Evolutionary conservation across 2,329 filamentous ascomycete genomes (phyloP), one percentile per base, ranked within the genome.

Genomic region (Talaromyces sp.): DNA sequence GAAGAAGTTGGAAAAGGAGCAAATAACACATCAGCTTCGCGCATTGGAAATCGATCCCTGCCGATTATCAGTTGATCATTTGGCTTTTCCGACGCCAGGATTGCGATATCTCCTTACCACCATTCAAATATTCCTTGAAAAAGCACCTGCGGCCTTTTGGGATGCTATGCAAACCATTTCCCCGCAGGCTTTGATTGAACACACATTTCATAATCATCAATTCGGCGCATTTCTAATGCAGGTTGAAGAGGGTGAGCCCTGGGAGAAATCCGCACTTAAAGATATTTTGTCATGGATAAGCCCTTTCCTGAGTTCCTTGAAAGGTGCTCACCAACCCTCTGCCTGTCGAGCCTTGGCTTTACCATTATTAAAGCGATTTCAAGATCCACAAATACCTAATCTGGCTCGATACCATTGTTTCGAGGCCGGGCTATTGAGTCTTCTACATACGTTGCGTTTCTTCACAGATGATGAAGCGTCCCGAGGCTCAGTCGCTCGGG

Each of bases 101-200:
- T 78, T 96, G 53, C 79, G 86, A 11, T 81, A 86, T 52, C 78
- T 94, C 14, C 80, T 96, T 41, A 84, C 86, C 51, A 85, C 87
- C 1, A 82, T 96, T 55, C 84, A 83, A 40, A 79, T 78, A 11
- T 80, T 97, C 14, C 77, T 97, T 47, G 82, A 86, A 58, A 91
- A 89, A 63, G 88, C 90, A 0, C 82, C 91, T 0, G 83, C 82
- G 49, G 88, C 89, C 40, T 94, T 97, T 63, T 97, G 93, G 93
- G 88, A 91, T 63, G 87, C 91, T 1, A 87, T 96, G 75, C 87
- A 89, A 46, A 84, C 90, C 27, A 90, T 93, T 46, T 88, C 89
- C 1, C 88, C 91, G 3, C 86, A 86, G 37, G 85, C 87, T 30
- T 85, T 97, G 43, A 85, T 91, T n/a, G 91, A 97, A 67, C 83